phyloP scores from a whole-genome alignment of 2,329 filamentous ascomycete species.

The Colletotrichum brevisporum region DNA sequence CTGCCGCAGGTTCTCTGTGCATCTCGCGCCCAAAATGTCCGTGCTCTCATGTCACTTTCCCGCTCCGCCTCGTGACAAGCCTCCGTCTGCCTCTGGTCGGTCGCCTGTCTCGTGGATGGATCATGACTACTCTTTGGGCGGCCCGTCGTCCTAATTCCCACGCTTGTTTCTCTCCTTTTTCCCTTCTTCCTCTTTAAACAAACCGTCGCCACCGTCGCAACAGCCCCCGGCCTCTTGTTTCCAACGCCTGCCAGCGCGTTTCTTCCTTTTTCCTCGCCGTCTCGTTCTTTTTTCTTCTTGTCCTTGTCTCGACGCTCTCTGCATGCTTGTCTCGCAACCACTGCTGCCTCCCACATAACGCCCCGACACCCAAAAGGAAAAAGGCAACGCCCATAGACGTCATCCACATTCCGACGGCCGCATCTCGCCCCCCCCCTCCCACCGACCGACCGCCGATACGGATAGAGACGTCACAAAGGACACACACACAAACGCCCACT shows the following conservation, averaged over 20 bases:
- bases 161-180: constrained; percentile 24
- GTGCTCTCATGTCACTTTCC: constrained; percentile 36
- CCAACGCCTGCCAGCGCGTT: constrained; percentile 18
- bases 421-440: constrained; percentile 18
- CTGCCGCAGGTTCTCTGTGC: not conserved
- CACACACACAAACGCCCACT: not conserved
- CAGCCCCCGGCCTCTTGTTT: not conserved
- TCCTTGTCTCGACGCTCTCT: not conserved
- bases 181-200: constrained; percentile 26
- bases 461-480: constrained; percentile 35
- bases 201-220: not conserved
- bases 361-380: constrained; percentile 14
- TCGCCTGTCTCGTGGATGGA: constrained; percentile 15
- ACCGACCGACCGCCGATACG: not conserved
- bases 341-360: constrained; percentile 9
- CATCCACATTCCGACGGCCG: constrained; percentile 34
- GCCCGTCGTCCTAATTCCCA: no score
- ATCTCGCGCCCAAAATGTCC: constrained; percentile 23
- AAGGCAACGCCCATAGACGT: constrained; percentile 28
- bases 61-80: constrained; percentile 37
- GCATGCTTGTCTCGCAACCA: constrained; percentile 22
- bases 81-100: not conserved
- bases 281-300: constrained; percentile 8
- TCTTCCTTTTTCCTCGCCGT: not conserved
- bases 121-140: no score